Evolutionary conservation across 2,329 filamentous ascomycete species (phyloP).

Genomic region (Aspergillus jensenii): DNA sequence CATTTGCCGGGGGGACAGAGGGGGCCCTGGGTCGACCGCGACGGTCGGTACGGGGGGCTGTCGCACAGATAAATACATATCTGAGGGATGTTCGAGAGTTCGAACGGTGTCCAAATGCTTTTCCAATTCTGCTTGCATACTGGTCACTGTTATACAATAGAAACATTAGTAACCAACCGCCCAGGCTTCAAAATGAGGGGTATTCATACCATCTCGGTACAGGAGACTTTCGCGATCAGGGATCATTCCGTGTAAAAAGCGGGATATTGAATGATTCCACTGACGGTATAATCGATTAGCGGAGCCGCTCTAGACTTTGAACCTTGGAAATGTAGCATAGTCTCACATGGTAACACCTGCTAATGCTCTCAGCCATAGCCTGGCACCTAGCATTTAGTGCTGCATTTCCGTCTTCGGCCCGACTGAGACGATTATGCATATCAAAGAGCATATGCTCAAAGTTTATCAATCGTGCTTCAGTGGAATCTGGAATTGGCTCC

Average conservation of each 20-base stretch:
- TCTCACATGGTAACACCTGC: constrained; percentile 66
- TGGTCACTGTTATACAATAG: constrained; percentile 43
- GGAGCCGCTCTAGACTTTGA: constrained; percentile 4
- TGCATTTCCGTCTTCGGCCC: constrained; percentile 80
- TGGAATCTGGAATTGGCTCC: constrained; percentile 75
- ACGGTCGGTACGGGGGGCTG: constrained; percentile 65
- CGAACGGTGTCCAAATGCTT: constrained; percentile 61
- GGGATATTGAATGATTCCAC: constrained; percentile 82
- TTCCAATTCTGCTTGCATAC: constrained; percentile 63
- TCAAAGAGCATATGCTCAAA: constrained; percentile 85
- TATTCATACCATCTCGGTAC: constrained; percentile 73
- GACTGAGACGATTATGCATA: constrained; percentile 70
- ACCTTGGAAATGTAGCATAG: background rate
- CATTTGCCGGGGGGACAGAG: constrained; percentile 83
- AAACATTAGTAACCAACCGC: constrained; percentile 17
- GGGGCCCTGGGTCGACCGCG: constrained; percentile 65
- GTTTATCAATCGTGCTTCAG: constrained; percentile 70
- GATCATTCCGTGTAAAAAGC: constrained; percentile 70
- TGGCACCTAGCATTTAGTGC: constrained; percentile 80
- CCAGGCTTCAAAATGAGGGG: background rate
- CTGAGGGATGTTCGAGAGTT: constrained; percentile 61
- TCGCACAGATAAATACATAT: constrained; percentile 63
- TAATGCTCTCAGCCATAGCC: constrained; percentile 75
- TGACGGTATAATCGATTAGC: constrained; percentile 34
- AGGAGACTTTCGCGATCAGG: constrained; percentile 74